phyloP scores from a whole-genome alignment of 345 rosid species.

The Cardamine occulta region DNA sequence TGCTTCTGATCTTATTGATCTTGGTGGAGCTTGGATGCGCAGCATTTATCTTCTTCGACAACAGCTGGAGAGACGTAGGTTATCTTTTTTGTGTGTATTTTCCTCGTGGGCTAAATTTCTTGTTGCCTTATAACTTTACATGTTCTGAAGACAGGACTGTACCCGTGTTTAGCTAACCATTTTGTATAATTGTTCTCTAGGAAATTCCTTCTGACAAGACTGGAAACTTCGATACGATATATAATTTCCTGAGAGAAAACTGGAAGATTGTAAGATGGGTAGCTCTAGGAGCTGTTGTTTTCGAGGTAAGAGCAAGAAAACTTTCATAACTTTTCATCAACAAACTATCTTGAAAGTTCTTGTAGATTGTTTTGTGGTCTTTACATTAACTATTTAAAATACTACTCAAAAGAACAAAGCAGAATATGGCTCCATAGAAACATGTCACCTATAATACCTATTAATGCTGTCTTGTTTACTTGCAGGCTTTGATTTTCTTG shows the following conservation, averaged over 20 bases:
- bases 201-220: conserved; percentile 85
- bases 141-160: conserved; percentile 2
- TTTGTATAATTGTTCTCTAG: conserved; percentile 45
- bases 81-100: background rate
- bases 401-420: conserved; percentile 3
- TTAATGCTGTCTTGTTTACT: conserved; percentile 18
- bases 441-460: conserved; percentile 6
- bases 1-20: conserved; percentile 78
- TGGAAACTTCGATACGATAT: conserved; percentile 76
- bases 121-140: conserved; percentile 1
- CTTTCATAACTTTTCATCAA: background rate
- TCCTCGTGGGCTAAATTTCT: background rate
- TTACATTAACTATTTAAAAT: background rate
- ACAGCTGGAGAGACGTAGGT: conserved; percentile 86
- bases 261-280: conserved; percentile 90
- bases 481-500: conserved; percentile 85
- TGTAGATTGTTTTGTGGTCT: conserved; percentile 3
- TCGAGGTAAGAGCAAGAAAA: conserved; percentile 66
- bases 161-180: conserved; percentile 15
- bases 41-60: conserved; percentile 88
- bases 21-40: conserved; percentile 89
- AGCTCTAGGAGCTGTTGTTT: conserved; percentile 81
- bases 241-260: conserved; percentile 71
- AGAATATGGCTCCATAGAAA: conserved; percentile 3
- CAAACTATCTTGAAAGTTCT: conserved; percentile 1